Base-by-base conservation (phyloP, 768 basidiomycete species). In the Leccinellum albellum region DNA sequence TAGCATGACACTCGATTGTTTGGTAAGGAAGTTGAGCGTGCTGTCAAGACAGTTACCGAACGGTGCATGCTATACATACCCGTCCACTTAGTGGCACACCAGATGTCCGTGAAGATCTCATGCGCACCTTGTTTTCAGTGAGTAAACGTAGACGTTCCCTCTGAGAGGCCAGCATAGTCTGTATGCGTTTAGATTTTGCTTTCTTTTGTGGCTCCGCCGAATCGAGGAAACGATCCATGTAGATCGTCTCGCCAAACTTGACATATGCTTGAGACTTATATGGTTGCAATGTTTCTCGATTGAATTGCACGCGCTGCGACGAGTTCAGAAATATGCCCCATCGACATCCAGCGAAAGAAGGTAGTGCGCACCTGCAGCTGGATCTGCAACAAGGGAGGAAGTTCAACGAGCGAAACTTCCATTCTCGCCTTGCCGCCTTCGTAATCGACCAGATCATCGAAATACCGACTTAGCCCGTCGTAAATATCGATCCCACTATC, bases 181-280 rank as follows among this genome's bases (percentile, higher is more conserved):
- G 88, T 54, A 96, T 81, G 23, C 75, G 75, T 60, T 89, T 91
- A 1, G 89, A 86, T 45, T 78, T 80, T 17, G 79, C 77, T 64
- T 85, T 88, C 79, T 91, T 94, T 58, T 79, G 76, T 0, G 82
- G 78, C 64, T 89, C 81, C 3, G 85, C 88, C 49, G 78, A 82
- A 58, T 91, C 88, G 67, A 96, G 76, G 77, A 95, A 99, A 14
- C 97, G 87, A 71, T 97, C 94, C 83, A 98, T 85, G 66, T 83
- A 87, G 14, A 99, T 78, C 10, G 84, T 89, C 71, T 94, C 90
- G 17, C 80, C 85, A 67, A 96, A 97, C 65, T 87, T 89, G 61
- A 99, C 88, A 70, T 94, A 96, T 4, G 93, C 94, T 67, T 99
- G 96, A 6, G 91, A 94, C 72, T 99, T 99, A 78, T 91, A 94